Evolutionary conservation across 371 early-diverging fungal genomes (phyloP).

Genomic region (Mucor velutinosus): DNA sequence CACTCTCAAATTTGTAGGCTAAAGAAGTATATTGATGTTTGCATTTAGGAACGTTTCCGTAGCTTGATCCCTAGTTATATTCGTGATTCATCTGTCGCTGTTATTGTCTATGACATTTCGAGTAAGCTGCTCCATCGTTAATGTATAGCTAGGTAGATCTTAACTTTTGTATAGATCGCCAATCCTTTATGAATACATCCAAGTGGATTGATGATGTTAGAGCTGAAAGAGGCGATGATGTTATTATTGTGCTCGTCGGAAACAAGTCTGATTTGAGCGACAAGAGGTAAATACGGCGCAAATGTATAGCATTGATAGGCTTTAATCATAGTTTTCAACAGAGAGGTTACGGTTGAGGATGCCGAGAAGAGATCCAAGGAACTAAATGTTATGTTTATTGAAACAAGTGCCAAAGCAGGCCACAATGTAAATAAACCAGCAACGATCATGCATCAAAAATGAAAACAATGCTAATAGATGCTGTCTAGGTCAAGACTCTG

Average conservation of each 20-base stretch:
- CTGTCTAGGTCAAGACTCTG: conserved; percentile 71
- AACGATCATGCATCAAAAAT: neutral
- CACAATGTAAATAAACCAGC: conserved; percentile 68
- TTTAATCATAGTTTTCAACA: conserved; percentile 13
- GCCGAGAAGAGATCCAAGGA: conserved; percentile 94
- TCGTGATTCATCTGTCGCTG: conserved; percentile 97
- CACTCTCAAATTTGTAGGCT: neutral
- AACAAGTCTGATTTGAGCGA: conserved; percentile 97
- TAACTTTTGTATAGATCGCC: conserved; percentile 61
- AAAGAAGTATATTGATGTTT: neutral
- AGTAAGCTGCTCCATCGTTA: conserved; percentile 10
- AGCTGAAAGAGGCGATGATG: conserved; percentile 93
- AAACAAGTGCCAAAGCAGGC: conserved; percentile 96
- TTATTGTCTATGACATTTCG: conserved; percentile 93
- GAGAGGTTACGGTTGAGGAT: conserved; percentile 92
- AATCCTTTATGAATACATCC: conserved; percentile 92
- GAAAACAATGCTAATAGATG: neutral
- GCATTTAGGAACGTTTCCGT: conserved; percentile 87
- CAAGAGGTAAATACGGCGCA: conserved; percentile 60
- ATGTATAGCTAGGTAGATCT: neutral
- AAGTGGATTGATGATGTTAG: conserved; percentile 98
- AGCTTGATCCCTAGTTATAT: conserved; percentile 98
- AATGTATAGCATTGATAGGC: neutral
- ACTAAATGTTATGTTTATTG: conserved; percentile 92
- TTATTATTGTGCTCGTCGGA: conserved; percentile 95